Evolutionary conservation across 75 land plant species (phyloP).

Genomic region (Picea glauca): DNA sequence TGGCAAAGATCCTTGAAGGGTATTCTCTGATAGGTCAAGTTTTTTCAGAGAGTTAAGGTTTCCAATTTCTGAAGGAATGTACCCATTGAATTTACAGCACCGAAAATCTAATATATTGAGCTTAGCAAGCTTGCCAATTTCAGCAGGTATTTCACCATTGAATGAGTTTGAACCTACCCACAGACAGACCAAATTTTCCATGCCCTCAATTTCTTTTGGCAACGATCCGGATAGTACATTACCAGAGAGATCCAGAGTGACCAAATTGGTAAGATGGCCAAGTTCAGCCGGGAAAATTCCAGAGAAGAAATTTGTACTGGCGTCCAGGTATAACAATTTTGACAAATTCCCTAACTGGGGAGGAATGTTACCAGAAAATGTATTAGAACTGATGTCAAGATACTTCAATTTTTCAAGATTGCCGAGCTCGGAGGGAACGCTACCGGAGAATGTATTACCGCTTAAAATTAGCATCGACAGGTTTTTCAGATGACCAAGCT

Average conservation of each 20-base stretch:
- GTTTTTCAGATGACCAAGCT: slow-evolving; percentile 21
- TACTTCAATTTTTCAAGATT: slow-evolving; percentile 26
- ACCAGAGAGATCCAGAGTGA: slow-evolving; percentile 32
- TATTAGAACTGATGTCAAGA: slow-evolving; percentile 43
- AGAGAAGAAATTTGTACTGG: slow-evolving; percentile 40
- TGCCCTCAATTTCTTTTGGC: slow-evolving; percentile 32
- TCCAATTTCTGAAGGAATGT: slow-evolving; percentile 41
- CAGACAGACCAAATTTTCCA: slow-evolving; percentile 20
- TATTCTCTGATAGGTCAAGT: slow-evolving; percentile 41
- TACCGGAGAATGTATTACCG: slow-evolving; percentile 39
- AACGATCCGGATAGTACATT: slow-evolving; percentile 38
- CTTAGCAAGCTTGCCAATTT: slow-evolving; percentile 36
- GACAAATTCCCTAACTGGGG: slow-evolving; percentile 24
- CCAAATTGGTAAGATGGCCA: slow-evolving; percentile 30
- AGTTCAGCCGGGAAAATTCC: slow-evolving; percentile 47
- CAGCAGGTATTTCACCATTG: slow-evolving; percentile 31
- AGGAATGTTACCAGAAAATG: slow-evolving; percentile 46
- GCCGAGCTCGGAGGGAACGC: slow-evolving; percentile 48
- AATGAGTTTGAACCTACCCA: slow-evolving; percentile 32
- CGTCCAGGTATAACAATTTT: slow-evolving; percentile 28
- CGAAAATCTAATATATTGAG: slow-evolving; percentile 24
- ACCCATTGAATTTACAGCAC: slow-evolving; percentile 45
- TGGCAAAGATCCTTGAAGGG: slow-evolving; percentile 44
- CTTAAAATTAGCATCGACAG: slow-evolving; percentile 25
- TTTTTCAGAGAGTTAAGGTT: slow-evolving; percentile 22